Evolutionary conservation across 805 yeast species (phyloP), one percentile per base, ranked within the genome.

Genomic region (Suhomyces emberorum): DNA sequence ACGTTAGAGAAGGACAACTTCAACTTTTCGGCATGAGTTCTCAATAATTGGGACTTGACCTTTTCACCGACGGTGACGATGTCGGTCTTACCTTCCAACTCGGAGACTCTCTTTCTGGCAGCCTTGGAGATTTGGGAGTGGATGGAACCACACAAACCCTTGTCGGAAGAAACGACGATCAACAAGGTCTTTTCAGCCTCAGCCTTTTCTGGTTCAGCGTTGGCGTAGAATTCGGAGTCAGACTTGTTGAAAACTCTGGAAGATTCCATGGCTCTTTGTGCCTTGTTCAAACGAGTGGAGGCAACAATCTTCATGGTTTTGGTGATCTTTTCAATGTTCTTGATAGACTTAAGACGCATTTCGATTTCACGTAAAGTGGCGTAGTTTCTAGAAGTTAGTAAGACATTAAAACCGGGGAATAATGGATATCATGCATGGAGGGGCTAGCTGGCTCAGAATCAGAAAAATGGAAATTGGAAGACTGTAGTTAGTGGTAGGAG

Each of bases 221-320:
- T 79, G 51, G 76, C 70, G 70, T 72, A 87, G 54, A 93, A 87
- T 61, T 83, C 88, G 44, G 72, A 52, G 59, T 88, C 95, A 42
- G 89, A 81, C 54, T 76, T 74, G 60, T 82, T 82, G 76, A 86
- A 91, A 43, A 78, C 83, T 65, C 95, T 82, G 34, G 97, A 83
- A 34, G 86, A 77, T 51, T 74, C 72, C 88, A 88, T 91, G 44
- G 97, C 95, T 67, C 83, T 85, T 71, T 88, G 96, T 44, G 98
- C 98, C 72, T 86, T 88, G 63, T 79, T 76, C 65, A 93, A 79
- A 73, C 96, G 84, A 54, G 98, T 93, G 28, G 98, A 91, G 28
- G 98, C 98, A 58, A 93, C 98, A 70, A 93, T 83, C 77, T 89
- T 93, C 98, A 93, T 93, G 69, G 98, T 93, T 74, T 93, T 93